Evolutionary conservation across 2,329 filamentous ascomycete genomes (phyloP), one percentile per base, ranked within the genome.

Genomic region (Arthrinium phaeospermum): DNA sequence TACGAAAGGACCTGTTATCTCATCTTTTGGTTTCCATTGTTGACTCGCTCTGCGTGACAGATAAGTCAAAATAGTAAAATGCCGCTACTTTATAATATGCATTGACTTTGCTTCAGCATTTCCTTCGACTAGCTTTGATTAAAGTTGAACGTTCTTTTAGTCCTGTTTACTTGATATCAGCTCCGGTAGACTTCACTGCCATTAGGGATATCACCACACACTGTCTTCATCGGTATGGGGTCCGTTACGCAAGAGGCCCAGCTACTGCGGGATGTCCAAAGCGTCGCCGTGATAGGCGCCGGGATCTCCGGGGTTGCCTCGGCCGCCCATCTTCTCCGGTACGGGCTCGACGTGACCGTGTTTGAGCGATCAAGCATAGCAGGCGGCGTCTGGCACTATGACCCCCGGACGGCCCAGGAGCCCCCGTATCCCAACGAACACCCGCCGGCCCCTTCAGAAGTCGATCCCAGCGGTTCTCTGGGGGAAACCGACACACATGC

Each of bases 311-410:
- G 91, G 16, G 82, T 92, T 14, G 86, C 87, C 71, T 87, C 90
- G 57, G 90, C 90, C 61, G 92, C 91, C 85, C 91, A 91, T 77
- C 81, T 93, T 2, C 81, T 88, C 8, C 90, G 88, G 0, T 90
- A 92, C 77, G 87, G 88, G 67, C 82, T 83, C 5, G 91, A 91
- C 73, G 84, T 87, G 13, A 86, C 83, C 16, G 80, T 93, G 3
- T 92, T 91, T 75, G 92, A 94, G 77, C 90, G 93, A 78, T 86
- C 90, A 46, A 82, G 83, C 49, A 83, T 81, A 3, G 83, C 87
- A 12, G 91, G 91, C 10, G 92, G 92, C 1, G 86, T 91, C 8
- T 94, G 92, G 92, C 91, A 91, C 73, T 90, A 91, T 73, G 79
- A 86, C 12, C 88, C 91, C 73, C 83, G 85, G 71, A 86, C 88